These are phyloP conservation scores for Fraxinus sp. DNA, from an alignment of 305 asterid species.

Conservation along the genomic window DNA sequence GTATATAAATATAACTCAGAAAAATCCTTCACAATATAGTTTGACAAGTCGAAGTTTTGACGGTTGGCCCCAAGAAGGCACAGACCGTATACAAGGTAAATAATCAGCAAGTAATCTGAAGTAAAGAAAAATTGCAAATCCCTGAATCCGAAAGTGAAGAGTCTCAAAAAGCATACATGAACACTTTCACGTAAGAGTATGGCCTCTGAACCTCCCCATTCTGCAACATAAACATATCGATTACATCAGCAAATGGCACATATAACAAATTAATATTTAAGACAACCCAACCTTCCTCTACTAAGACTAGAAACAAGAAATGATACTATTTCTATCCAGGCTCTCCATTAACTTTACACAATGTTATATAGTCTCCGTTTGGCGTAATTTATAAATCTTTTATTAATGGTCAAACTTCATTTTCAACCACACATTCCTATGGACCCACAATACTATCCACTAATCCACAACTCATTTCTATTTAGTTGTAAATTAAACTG, in stretches of 20 bases:
- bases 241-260: constrained; percentile 9
- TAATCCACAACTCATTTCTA: neutral
- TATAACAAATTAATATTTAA: constrained; percentile 5
- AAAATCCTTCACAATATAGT: neutral
- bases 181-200: constrained; percentile 40
- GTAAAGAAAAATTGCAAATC: neutral
- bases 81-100: neutral
- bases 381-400: neutral
- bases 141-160: neutral
- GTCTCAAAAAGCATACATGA: constrained; percentile 43
- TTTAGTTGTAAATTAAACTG: neutral
- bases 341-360: neutral
- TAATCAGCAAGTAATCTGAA: neutral
- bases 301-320: neutral
- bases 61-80: neutral
- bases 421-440: neutral
- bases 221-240: constrained; percentile 37
- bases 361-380: neutral
- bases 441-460: neutral
- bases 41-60: neutral
- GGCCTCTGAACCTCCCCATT: constrained; percentile 48
- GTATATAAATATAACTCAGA: neutral
- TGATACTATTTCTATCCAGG: neutral
- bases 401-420: neutral
- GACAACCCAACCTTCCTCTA: neutral